phyloP scores from a whole-genome alignment of 768 basidiomycete species.

The Russula sp. region DNA sequence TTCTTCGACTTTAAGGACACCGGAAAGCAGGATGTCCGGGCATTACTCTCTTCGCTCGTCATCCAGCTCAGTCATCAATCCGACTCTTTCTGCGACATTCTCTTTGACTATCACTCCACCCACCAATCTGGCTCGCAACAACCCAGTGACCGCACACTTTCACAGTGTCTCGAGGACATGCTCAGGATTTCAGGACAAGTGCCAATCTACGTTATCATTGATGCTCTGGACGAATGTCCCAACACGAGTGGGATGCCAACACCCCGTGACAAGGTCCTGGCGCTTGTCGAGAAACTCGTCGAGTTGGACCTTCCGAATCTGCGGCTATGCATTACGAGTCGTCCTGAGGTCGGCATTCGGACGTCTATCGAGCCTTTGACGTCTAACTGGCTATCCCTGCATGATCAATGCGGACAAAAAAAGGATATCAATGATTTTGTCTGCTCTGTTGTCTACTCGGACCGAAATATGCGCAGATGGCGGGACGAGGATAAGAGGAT shows the following conservation, averaged over 20 bases:
- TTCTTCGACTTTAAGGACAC: neutral
- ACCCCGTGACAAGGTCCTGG: neutral
- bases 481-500: neutral
- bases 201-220: neutral
- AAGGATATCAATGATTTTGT: neutral
- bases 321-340: neutral
- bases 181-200: neutral
- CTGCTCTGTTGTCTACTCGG: neutral
- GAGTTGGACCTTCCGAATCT: neutral
- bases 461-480: neutral
- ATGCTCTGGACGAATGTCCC: neutral
- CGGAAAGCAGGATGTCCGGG: neutral
- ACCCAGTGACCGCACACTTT: neutral
- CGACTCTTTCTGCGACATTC: neutral
- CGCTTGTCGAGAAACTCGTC: neutral
- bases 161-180: neutral
- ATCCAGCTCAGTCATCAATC: neutral
- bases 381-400: neutral
- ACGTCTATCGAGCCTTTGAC: neutral
- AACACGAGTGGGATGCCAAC: neutral
- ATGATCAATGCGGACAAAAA: neutral
- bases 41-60: neutral
- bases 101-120: neutral
- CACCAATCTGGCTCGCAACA: neutral
- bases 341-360: neutral